Evolutionary conservation across 2,329 filamentous ascomycete species (phyloP).

Genomic region (Colletotrichum viniferum): DNA sequence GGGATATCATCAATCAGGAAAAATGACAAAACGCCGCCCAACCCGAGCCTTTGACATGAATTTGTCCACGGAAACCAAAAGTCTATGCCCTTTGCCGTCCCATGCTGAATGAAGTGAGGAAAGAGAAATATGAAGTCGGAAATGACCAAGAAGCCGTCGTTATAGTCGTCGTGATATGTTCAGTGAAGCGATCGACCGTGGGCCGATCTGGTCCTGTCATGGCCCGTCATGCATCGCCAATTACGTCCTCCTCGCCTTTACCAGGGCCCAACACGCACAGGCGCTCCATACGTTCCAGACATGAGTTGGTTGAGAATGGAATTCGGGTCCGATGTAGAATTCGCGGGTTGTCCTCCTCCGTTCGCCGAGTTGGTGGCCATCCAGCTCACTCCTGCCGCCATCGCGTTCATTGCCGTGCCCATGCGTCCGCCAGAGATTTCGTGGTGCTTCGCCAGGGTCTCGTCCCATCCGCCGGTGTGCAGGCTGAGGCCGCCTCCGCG

Average conservation of each 20-base stretch:
- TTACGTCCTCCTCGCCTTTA: slow-evolving; percentile 33
- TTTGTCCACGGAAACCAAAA: slow-evolving; percentile 18
- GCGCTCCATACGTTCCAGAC: slow-evolving; percentile 62
- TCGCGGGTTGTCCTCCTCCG: slow-evolving; percentile 8
- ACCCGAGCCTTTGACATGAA: slow-evolving; percentile 11
- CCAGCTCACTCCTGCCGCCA: slow-evolving; percentile 79
- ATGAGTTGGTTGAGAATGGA: slow-evolving; percentile 69
- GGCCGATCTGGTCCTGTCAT: background rate
- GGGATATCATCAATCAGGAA: slow-evolving; percentile 21
- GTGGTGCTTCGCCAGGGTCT: slow-evolving; percentile 85
- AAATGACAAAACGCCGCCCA: slow-evolving; percentile 17
- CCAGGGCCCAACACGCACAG: slow-evolving; percentile 68
- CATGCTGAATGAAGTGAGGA: slow-evolving; percentile 15
- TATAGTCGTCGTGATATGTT: slow-evolving; percentile 23
- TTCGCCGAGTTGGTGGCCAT: slow-evolving; percentile 50
- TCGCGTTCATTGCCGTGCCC: slow-evolving; percentile 77
- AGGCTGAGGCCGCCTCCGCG: slow-evolving; percentile 87
- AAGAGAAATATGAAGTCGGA: background rate
- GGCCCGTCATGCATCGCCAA: background rate
- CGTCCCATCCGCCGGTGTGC: slow-evolving; percentile 91
- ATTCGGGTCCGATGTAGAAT: slow-evolving; percentile 45
- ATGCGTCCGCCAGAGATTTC: slow-evolving; percentile 83
- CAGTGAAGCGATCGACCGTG: slow-evolving; percentile 3
- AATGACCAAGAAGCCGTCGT: slow-evolving; percentile 16
- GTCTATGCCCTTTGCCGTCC: slow-evolving; percentile 26